Evolutionary conservation across 371 early-diverging fungal species (phyloP).

Genomic region (Syncephalastrum monosporum): DNA sequence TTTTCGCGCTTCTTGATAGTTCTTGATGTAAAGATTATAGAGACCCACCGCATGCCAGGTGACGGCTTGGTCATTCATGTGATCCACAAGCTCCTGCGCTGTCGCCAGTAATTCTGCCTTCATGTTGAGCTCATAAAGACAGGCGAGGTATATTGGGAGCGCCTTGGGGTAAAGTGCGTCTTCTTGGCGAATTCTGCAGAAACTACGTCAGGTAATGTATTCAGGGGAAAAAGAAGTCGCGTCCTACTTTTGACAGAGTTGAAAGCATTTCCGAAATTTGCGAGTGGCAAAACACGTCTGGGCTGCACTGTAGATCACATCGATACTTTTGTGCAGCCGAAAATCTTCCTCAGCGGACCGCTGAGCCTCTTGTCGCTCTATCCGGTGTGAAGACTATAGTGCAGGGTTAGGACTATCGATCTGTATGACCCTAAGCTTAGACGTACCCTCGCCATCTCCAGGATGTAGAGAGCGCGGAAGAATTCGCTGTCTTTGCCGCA

Average conservation of each 20-base stretch:
- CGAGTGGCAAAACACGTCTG: slow-evolving; percentile 54
- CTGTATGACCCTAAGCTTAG: not conserved
- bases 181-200: slow-evolving; percentile 49
- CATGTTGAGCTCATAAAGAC: slow-evolving; percentile 60
- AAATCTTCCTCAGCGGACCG: slow-evolving; percentile 41
- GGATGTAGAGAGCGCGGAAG: slow-evolving; percentile 57
- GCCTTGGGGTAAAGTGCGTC: slow-evolving; percentile 61
- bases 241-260: slow-evolving; percentile 55
- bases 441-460: slow-evolving; percentile 58
- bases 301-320: slow-evolving; percentile 63
- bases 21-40: slow-evolving; percentile 64
- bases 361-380: slow-evolving; percentile 45
- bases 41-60: slow-evolving; percentile 78
- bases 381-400: slow-evolving; percentile 35
- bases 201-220: not conserved
- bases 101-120: slow-evolving; percentile 66
- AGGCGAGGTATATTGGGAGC: slow-evolving; percentile 61
- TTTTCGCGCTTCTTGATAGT: slow-evolving; percentile 57
- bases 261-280: slow-evolving; percentile 54
- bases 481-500: slow-evolving; percentile 58
- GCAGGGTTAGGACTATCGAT: not conserved
- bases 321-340: slow-evolving; percentile 49
- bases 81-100: slow-evolving; percentile 34
- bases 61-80: slow-evolving; percentile 28
- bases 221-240: not conserved